Conservation (phyloP, 1,284 basidiomycete species). For the Irpex rosettiformis region DNA sequence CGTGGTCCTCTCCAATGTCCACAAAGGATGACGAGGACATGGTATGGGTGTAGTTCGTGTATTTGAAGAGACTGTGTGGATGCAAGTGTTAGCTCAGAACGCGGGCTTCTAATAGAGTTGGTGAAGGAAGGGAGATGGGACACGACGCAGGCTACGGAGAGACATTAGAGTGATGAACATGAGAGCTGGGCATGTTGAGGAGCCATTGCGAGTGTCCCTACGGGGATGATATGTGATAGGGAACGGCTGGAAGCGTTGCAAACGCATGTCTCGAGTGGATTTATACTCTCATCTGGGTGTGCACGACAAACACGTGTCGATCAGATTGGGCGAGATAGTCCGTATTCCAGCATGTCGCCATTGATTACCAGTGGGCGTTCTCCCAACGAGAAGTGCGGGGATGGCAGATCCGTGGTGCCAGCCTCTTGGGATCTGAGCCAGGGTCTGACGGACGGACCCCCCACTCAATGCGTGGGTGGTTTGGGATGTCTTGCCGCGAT, state of each 20-base stretch:
- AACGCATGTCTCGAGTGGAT: slow-evolving; percentile 3
- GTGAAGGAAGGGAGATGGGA: background rate
- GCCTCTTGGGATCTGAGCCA: too few species aligned
- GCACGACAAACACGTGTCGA: slow-evolving; percentile 5
- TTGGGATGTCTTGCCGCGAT: background rate
- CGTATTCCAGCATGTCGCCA: background rate
- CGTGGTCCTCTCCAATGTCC: slow-evolving; percentile 7
- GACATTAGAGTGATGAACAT: background rate
- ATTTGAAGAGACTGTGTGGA: background rate
- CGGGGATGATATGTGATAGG: background rate
- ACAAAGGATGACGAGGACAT: slow-evolving; percentile 6
- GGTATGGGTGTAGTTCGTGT: background rate
- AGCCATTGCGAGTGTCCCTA: background rate
- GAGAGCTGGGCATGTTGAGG: slow-evolving; percentile 1
- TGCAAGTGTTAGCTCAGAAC: background rate
- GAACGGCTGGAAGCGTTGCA: slow-evolving; percentile 4
- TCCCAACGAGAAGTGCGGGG: background rate
- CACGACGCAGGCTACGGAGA: slow-evolving; percentile 3
- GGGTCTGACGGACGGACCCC: background rate
- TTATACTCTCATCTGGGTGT: background rate
- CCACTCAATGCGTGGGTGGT: background rate
- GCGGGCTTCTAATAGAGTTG: background rate
- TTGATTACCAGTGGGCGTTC: background rate
- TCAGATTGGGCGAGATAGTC: background rate
- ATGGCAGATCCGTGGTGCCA: background rate